Conservation (phyloP, 768 basidiomycete genomes). For the Cyathus striatus region DNA sequence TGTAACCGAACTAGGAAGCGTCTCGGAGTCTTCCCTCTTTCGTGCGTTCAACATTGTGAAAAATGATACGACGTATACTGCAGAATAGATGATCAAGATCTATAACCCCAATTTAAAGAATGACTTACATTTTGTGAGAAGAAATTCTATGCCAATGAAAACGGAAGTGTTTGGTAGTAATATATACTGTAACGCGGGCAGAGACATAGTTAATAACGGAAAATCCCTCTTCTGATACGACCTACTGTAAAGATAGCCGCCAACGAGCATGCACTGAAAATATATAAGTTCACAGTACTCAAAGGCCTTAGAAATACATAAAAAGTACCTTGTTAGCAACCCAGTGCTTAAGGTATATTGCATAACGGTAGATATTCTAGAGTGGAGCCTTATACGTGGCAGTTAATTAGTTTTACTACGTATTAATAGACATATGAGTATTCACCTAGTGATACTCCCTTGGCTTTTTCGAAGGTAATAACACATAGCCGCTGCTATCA, state of each 20-base stretch:
- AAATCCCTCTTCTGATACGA: background rate
- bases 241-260: slow-evolving; percentile 36
- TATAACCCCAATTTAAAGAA: background rate
- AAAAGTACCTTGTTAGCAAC: slow-evolving; percentile 28
- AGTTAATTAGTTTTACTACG: background rate
- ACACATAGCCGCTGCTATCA: slow-evolving; percentile 31
- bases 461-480: slow-evolving; percentile 29
- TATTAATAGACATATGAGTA: background rate
- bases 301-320: background rate
- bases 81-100: background rate
- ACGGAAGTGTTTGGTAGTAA: slow-evolving; percentile 37
- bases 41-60: slow-evolving; percentile 42
- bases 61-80: slow-evolving; percentile 48
- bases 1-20: slow-evolving; percentile 1
- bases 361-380: slow-evolving; percentile 26
- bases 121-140: slow-evolving; percentile 38
- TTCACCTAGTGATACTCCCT: slow-evolving; percentile 16
- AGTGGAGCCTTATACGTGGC: slow-evolving; percentile 18
- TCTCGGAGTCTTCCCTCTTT: slow-evolving; percentile 12
- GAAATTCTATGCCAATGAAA: slow-evolving; percentile 35
- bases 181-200: slow-evolving; percentile 26
- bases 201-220: background rate
- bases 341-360: slow-evolving; percentile 34
- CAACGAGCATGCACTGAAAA: slow-evolving; percentile 36
- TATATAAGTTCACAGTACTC: background rate